Conservation (phyloP, 176 grass and related monocot genomes). For the Stipa capillata region DNA sequence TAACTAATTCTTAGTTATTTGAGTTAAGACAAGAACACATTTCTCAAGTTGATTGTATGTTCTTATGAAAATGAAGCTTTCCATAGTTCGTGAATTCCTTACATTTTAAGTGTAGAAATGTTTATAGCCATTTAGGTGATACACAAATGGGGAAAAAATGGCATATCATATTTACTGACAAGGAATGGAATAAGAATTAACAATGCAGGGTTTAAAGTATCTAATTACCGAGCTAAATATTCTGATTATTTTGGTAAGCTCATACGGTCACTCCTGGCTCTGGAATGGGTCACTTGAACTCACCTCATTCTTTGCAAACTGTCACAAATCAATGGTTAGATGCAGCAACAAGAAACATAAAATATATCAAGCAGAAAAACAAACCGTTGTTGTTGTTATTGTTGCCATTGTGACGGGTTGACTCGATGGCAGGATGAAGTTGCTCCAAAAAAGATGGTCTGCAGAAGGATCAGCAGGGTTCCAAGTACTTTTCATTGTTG, state of each 20-base stretch:
- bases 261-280: constrained; percentile 50
- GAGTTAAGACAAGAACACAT: background rate
- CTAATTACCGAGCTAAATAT: constrained; percentile 22
- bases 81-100: background rate
- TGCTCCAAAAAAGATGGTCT: constrained; percentile 84
- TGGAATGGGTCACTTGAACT: constrained; percentile 79
- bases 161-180: background rate
- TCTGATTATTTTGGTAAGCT: constrained; percentile 1
- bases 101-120: background rate
- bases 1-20: background rate
- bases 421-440: constrained; percentile 68
- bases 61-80: background rate
- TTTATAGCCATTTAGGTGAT: background rate
- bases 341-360: constrained; percentile 23
- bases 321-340: constrained; percentile 22
- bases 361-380: constrained; percentile 19
- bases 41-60: background rate
- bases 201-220: background rate
- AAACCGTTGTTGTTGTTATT: constrained; percentile 49
- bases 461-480: constrained; percentile 51
- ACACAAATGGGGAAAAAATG: background rate
- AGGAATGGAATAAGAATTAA: background rate
- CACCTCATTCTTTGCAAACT: constrained; percentile 87
- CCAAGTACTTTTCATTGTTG: constrained; percentile 72
- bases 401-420: constrained; percentile 58